phyloP scores from a whole-genome alignment of 1,284 basidiomycete genomes.

The Fomes fomentarius region DNA sequence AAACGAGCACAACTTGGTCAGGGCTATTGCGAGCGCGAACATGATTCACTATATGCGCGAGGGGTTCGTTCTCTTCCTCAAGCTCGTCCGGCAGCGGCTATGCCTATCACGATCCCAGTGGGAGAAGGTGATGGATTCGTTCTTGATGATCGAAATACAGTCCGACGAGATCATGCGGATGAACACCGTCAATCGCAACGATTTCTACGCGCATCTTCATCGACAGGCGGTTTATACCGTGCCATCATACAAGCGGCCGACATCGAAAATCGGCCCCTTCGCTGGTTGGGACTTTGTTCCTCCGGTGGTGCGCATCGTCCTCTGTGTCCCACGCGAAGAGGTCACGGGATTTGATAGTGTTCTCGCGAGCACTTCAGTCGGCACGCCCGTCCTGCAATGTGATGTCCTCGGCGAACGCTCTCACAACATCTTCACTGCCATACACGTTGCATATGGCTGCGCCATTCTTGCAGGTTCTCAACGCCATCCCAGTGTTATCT shows the following conservation, averaged over 20 bases:
- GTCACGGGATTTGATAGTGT: constrained; percentile 27
- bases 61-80: constrained; percentile 47
- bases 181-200: constrained; percentile 38
- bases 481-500: constrained; percentile 25
- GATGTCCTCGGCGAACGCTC: constrained; percentile 28
- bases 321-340: constrained; percentile 41
- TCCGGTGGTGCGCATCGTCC: constrained; percentile 29
- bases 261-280: constrained; percentile 25
- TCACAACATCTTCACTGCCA: constrained; percentile 34
- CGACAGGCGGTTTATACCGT: constrained; percentile 35
- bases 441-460: constrained; percentile 38
- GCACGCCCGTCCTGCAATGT: constrained; percentile 36
- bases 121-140: constrained; percentile 34
- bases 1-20: constrained; percentile 22
- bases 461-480: constrained; percentile 31
- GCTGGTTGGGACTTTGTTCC: constrained; percentile 36
- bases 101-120: constrained; percentile 30
- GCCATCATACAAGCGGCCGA: not conserved
- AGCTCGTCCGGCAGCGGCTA: constrained; percentile 39
- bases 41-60: constrained; percentile 47
- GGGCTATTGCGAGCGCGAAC: constrained; percentile 28
- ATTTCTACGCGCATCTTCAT: constrained; percentile 38
- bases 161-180: constrained; percentile 34
- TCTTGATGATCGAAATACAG: constrained; percentile 28
- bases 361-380: constrained; percentile 15